phyloP scores from a whole-genome alignment of 2,329 filamentous ascomycete genomes.

The Diaporthe citri region DNA sequence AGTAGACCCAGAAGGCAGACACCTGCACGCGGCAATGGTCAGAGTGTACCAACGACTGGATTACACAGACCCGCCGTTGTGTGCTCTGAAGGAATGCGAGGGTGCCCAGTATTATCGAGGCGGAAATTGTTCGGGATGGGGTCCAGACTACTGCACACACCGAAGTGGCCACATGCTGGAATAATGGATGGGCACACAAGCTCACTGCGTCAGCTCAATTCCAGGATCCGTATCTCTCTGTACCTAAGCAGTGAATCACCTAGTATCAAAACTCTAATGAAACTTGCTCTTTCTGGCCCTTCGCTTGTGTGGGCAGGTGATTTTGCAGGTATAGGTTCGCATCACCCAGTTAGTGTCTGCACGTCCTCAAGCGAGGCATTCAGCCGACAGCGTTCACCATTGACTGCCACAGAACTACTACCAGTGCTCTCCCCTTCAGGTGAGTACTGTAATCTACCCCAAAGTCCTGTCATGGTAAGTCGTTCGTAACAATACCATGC shows the following conservation, averaged over 20 bases:
- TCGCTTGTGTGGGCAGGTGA: neutral
- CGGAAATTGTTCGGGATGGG: constrained; percentile 37
- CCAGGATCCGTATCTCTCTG: neutral
- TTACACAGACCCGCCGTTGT: constrained; percentile 29
- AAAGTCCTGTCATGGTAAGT: neutral
- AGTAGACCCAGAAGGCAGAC: neutral
- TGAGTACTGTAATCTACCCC: no score
- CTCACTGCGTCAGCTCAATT: neutral
- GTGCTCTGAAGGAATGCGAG: constrained; percentile 16
- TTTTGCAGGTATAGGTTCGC: neutral
- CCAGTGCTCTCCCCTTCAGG: no score
- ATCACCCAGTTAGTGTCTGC: neutral
- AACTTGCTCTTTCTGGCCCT: no score
- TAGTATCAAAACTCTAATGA: neutral
- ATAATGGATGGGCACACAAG: neutral
- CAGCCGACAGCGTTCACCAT: no score
- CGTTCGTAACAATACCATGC: no score
- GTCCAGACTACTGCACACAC: constrained; percentile 17
- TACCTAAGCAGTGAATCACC: neutral
- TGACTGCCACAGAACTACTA: no score
- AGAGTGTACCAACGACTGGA: constrained; percentile 32
- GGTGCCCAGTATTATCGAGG: constrained; percentile 34
- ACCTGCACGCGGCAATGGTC: constrained; percentile 18
- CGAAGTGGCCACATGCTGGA: neutral
- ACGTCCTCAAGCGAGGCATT: neutral